Evolutionary conservation across 139 green algal species (phyloP).

Genomic region (Closterium sp.): DNA sequence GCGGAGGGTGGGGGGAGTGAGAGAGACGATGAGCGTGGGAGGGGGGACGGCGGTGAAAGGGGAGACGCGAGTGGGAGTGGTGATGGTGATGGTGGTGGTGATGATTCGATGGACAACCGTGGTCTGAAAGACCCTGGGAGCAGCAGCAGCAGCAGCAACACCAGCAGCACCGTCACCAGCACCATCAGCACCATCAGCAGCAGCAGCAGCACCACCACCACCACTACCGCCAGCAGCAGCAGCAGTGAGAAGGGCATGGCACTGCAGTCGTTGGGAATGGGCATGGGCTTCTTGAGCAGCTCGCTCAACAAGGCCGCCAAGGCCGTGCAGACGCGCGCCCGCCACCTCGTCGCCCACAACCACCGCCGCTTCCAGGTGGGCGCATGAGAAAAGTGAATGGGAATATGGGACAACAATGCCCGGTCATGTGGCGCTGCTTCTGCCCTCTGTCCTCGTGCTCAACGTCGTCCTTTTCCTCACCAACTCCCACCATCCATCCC

Average conservation of each 20-base stretch:
- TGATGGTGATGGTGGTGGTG: not conserved
- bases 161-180: too few relatives aligned
- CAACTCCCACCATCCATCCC: too few relatives aligned
- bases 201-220: not conserved
- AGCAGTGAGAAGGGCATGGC: not conserved
- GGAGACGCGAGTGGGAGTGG: too few relatives aligned
- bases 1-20: not conserved
- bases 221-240: too few relatives aligned
- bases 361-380: constrained; percentile 48
- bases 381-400: too few relatives aligned
- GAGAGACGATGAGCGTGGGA: not conserved
- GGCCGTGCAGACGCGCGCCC: constrained; percentile 14
- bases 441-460: too few relatives aligned
- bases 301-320: constrained; percentile 12
- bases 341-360: constrained; percentile 50
- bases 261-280: not conserved
- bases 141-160: not conserved
- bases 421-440: not conserved
- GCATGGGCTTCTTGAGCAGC: not conserved
- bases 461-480: too few relatives aligned
- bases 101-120: not conserved
- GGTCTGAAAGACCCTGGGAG: not conserved
- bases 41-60: not conserved
- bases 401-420: not conserved
- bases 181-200: not conserved